A percentile compares a stretch with the other conserved stretches of the same genome.
Conservation (phyloP, 208 protist genomes). For the Leishmania mexicana region DNA sequence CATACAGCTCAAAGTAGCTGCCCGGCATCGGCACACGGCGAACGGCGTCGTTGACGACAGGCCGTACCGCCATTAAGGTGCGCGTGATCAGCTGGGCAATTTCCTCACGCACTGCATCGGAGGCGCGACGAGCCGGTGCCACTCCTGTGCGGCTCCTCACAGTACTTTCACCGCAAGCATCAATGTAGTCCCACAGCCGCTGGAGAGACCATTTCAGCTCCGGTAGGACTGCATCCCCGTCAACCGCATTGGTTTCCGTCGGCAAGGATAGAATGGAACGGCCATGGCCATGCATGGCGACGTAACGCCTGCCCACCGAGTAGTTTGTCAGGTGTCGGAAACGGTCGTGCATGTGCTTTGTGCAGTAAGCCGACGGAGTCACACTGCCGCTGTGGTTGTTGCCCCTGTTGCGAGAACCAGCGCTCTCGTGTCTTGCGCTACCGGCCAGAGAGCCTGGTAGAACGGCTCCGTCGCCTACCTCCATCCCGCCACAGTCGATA, state of each 20-base stretch:
- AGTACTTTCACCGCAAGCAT: conserved; percentile 7
- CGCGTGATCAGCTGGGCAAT: conserved; percentile 76
- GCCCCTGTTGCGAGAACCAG: background rate
- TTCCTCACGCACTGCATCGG: conserved; percentile 50
- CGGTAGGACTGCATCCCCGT: conserved; percentile 1
- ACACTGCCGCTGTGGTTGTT: background rate
- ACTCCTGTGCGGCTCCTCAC: background rate
- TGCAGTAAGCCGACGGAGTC: background rate
- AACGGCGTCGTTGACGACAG: conserved; percentile 31
- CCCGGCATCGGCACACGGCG: conserved; percentile 33
- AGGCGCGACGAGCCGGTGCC: conserved; percentile 16
- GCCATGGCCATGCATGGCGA: conserved; percentile 12
- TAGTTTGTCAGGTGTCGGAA: conserved; percentile 95
- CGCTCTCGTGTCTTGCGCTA: background rate
- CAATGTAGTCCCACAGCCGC: conserved; percentile 66
- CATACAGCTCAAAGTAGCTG: conserved; percentile 90
- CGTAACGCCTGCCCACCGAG: conserved; percentile 75
- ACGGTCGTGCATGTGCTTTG: conserved; percentile 27
- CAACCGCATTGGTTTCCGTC: background rate
- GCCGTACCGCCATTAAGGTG: conserved; percentile 67
- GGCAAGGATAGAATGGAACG: background rate
- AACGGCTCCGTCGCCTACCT: background rate
- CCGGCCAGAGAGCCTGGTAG: background rate
- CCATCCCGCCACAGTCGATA: background rate
- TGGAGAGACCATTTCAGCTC: conserved; percentile 78